A percentile compares a stretch with the other conserved stretches of the same genome.
phyloP scores from a whole-genome alignment of 2,329 filamentous ascomycete genomes.

The Exophiala oligosperma region DNA sequence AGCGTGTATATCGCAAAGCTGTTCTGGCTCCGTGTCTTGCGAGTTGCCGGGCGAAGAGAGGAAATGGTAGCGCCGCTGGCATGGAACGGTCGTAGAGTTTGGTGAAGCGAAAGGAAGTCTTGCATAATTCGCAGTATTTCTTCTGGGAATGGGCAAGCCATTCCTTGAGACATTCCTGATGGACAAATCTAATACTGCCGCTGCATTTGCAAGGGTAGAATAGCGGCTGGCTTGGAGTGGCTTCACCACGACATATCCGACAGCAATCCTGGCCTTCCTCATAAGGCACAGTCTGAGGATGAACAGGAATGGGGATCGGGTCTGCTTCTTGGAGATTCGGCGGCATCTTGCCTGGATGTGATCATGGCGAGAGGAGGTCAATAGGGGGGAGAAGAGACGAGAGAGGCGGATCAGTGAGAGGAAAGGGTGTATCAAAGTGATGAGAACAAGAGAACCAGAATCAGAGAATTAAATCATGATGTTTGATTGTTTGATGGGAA shows the following conservation, averaged over 20 bases:
- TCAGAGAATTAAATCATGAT: too few relatives aligned
- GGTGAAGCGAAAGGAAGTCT: conserved; percentile 96
- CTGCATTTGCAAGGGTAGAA: conserved; percentile 99
- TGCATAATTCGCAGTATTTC: conserved; percentile 99
- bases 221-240: conserved; percentile 75
- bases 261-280: conserved; percentile 72
- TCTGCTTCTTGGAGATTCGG: conserved; percentile 10
- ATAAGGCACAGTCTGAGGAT: conserved; percentile 6
- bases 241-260: conserved; percentile 93
- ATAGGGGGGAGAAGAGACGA: not conserved
- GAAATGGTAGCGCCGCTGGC: conserved; percentile 77
- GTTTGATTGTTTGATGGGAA: too few relatives aligned
- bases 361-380: not conserved
- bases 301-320: conserved; percentile 2
- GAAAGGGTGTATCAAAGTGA: not conserved
- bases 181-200: conserved; percentile 97
- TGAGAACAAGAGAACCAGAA: not conserved
- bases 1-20: conserved; percentile 75
- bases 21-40: conserved; percentile 70
- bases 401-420: not conserved
- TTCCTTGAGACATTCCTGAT: conserved; percentile 97
- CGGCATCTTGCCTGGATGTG: conserved; percentile 17
- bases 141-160: conserved; percentile 99
- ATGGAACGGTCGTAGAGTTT: conserved; percentile 95
- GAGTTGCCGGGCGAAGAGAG: conserved; percentile 79